Evolutionary conservation across 805 yeast genomes (phyloP), one percentile per base, ranked within the genome.

Genomic region (Sugiyamaella chiloensis): DNA sequence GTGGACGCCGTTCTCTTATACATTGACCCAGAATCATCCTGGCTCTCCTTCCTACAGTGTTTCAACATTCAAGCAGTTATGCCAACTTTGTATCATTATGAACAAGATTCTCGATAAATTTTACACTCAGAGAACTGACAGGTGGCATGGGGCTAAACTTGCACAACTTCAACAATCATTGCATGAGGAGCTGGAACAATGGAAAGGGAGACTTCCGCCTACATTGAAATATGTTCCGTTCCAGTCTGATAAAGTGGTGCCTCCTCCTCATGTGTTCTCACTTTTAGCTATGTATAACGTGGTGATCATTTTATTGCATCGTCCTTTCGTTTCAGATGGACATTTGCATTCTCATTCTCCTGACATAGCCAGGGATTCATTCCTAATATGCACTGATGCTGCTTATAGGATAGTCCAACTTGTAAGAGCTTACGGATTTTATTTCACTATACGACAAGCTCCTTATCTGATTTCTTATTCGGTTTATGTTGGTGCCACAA

Each of bases 361-460:
- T 7, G 30, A n/a, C 34, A 41, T 24, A 11, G 44, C 44, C 5
- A 32, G 26, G 19, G 17, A 20, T 12, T 41, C 44, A 17, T 41
- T 41, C 29, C 19, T 24, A 23, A 12, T 17, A 9, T 41, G 44
- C 29, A 24, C 44, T 9, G 14, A 19, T 16, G 44, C 44, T 4
- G 44, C 44, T 8, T 24, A 16, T 23, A 21, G 44, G 19, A 41
- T 41, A 14, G 44, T 41, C 17, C 36, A 41, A 20, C 44, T 41
- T 4, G 44, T 41, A 16, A 24, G 44, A n/a, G 44, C 44, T 4
- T 41, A 41, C 19, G 44, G 44, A 14, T 41, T 11, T 24, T 41
- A 41, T 24, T 41, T 41, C 23, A 24, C 44, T 14, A 41, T 41
- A n/a, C 44, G 44, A 12, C 44, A 41, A 17, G 44, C 44, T n/a